phyloP scores from a whole-genome alignment of 352 stramenopile species.

The Globisporangium sylvaticum region DNA sequence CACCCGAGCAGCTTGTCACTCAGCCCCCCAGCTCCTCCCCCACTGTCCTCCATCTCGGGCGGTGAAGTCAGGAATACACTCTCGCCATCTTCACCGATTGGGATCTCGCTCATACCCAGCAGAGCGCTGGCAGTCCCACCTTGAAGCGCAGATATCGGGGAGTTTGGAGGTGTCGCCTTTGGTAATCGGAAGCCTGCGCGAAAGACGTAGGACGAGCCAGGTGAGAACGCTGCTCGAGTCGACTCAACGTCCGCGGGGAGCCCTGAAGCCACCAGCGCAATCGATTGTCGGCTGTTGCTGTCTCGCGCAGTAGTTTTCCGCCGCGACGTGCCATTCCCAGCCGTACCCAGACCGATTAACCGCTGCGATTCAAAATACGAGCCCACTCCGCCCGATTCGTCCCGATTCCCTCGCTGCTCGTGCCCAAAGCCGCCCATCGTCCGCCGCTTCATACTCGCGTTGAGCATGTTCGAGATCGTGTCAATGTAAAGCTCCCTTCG shows the following conservation, averaged over 20 bases:
- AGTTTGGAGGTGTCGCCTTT: constrained; percentile 35
- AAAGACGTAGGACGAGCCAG: constrained; percentile 40
- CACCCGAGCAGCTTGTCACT: constrained; percentile 36
- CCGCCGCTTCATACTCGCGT: constrained; percentile 66
- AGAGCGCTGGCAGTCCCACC: background rate
- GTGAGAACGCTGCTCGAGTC: constrained; percentile 34
- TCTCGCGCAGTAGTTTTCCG: constrained; percentile 26
- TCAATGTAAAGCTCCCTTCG: constrained; percentile 77
- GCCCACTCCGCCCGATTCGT: constrained; percentile 14
- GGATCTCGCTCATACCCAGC: constrained; percentile 3
- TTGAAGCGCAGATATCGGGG: constrained; percentile 8
- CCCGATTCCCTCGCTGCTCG: constrained; percentile 10
- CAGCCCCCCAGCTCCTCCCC: constrained; percentile 7
- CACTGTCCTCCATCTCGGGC: constrained; percentile 13
- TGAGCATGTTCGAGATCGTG: constrained; percentile 75
- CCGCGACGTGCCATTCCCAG: constrained; percentile 17
- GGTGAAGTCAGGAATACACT: constrained; percentile 15
- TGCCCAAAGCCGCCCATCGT: constrained; percentile 32
- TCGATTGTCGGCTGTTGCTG: constrained; percentile 15
- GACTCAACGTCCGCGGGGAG: constrained; percentile 26
- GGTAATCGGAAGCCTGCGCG: constrained; percentile 53
- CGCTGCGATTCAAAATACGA: constrained; percentile 54
- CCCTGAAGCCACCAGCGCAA: constrained; percentile 27
- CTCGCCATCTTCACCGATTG: constrained; percentile 15
- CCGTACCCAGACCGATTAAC: constrained; percentile 22